phyloP scores from a whole-genome alignment of 805 yeast species.

The Monosporozyma aerobia region DNA sequence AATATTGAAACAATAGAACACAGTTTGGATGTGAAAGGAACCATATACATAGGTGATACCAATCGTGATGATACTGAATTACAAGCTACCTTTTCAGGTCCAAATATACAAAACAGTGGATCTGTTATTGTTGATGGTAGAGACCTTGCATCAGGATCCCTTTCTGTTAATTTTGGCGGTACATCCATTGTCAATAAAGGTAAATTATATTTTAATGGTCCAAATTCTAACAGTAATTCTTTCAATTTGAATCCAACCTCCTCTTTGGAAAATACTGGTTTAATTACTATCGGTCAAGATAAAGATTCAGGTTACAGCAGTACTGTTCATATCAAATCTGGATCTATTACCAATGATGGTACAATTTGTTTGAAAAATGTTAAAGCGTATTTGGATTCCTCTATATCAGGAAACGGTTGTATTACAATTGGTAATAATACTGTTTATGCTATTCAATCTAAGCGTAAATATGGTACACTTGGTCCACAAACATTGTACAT shows the following conservation, averaged over 20 bases:
- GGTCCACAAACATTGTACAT: slow-evolving; percentile 9
- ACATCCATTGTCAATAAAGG: slow-evolving; percentile 7
- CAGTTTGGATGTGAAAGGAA: slow-evolving; percentile 6
- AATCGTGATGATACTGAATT: slow-evolving; percentile 5
- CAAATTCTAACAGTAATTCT: slow-evolving; percentile 1
- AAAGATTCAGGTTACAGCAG: slow-evolving; percentile 1
- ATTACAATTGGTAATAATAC: slow-evolving; percentile 8
- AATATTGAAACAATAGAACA: slow-evolving; percentile 2
- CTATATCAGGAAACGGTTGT: slow-evolving; percentile 11
- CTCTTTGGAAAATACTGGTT: slow-evolving; percentile 7
- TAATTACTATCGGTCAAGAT: slow-evolving; percentile 8
- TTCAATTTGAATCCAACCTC: slow-evolving; percentile 5
- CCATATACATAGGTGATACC: slow-evolving; percentile 8
- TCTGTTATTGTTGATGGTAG: slow-evolving; percentile 9
- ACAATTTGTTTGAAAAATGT: slow-evolving; percentile 9
- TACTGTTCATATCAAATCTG: neutral
- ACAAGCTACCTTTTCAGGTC: slow-evolving; percentile 3
- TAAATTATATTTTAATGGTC: slow-evolving; percentile 8
- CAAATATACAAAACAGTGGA: slow-evolving; percentile 6
- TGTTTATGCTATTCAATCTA: slow-evolving; percentile 3
- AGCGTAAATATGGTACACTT: neutral
- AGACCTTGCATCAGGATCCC: slow-evolving; percentile 4
- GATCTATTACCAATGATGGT: slow-evolving; percentile 8
- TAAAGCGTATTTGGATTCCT: slow-evolving; percentile 2
- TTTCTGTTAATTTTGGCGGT: slow-evolving; percentile 6